These are phyloP conservation scores for Mollisia scopiformis DNA, from an alignment of 2,329 filamentous ascomycete genomes.

Conservation along the genomic window DNA sequence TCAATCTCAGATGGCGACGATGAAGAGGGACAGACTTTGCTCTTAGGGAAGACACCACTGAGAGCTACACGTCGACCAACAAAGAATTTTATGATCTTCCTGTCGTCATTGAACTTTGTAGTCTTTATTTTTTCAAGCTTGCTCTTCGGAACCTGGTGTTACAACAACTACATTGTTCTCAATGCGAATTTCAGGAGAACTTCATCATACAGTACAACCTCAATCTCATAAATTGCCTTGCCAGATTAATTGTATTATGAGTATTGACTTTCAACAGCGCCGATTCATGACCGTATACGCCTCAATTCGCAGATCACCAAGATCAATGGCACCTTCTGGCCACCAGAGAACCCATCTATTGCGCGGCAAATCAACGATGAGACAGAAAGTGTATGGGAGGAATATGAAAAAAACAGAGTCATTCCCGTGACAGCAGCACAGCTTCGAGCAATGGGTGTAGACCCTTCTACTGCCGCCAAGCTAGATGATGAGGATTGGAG, in stretches of 20 bases:
- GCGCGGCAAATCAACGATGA: not conserved
- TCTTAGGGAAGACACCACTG: not conserved
- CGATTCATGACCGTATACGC: not conserved
- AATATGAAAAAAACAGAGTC: not conserved
- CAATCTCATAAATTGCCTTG: not conserved
- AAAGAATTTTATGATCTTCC: not conserved
- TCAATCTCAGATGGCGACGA: not conserved
- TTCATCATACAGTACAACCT: not conserved
- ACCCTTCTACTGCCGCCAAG: not conserved
- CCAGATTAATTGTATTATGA: not conserved
- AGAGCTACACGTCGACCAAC: not conserved
- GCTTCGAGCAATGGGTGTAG: not conserved
- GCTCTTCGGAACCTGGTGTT: not conserved
- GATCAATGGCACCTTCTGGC: not conserved
- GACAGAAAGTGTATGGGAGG: not conserved
- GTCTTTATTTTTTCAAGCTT: not conserved
- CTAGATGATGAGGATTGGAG: constrained; percentile 1
- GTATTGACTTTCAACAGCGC: not conserved
- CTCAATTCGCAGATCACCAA: not conserved
- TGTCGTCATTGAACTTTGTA: not conserved
- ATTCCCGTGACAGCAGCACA: not conserved
- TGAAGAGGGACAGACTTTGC: not conserved
- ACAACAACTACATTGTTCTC: not conserved
- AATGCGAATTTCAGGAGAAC: not conserved
- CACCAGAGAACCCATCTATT: not conserved